Base-by-base conservation (phyloP, 345 rosid species). In the Sisymbrium altissimum region DNA sequence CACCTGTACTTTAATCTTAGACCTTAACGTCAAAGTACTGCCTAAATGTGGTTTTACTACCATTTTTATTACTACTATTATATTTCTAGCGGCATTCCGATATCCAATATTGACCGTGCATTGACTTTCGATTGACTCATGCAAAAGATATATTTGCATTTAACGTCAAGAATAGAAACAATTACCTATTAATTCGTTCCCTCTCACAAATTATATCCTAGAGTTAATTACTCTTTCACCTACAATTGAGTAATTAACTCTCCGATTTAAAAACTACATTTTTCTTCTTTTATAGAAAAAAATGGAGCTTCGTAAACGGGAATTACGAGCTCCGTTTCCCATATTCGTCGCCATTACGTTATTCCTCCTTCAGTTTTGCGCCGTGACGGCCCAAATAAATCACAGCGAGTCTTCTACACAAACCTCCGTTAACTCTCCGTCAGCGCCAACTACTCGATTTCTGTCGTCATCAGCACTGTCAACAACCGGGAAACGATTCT, bases 251-350 rank as follows among this genome's bases (percentile, higher is more conserved):
- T 73, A 69, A 76, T 54, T 53, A 76, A 69, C 69, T 68, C 79
- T 59, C 64, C 21, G 7, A 14, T 9, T 3, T 18, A 32, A 56
- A 19, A n/a, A 68, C 19, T 0, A 18, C 1, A 0, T 9, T 38
- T n/a, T 30, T 14, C n/a, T 13, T 19, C 14, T 9, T 35, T 5
- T 18, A n/a, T 5, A 50, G 32, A 52, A 9, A 14, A 35, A 52
- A 67, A 77, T 77, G 80, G 80, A 77, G 76, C 68, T 71, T 15
- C 68, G 63, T 66, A 32, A 48, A 57, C 18, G 25, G 12, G 43
- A 65, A 49, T 9, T 4, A 18, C 72, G 68, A 77, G 44, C 71
- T 64, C 80, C 80, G 10, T 64, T 77, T 48, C 61, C 3, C 25
- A 56, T 49, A 18, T 30, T 77, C 13, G 10, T 71, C 62, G 23